phyloP scores from a whole-genome alignment of 2,329 filamentous ascomycete genomes.

The Pseudocercospora fijiensis region DNA sequence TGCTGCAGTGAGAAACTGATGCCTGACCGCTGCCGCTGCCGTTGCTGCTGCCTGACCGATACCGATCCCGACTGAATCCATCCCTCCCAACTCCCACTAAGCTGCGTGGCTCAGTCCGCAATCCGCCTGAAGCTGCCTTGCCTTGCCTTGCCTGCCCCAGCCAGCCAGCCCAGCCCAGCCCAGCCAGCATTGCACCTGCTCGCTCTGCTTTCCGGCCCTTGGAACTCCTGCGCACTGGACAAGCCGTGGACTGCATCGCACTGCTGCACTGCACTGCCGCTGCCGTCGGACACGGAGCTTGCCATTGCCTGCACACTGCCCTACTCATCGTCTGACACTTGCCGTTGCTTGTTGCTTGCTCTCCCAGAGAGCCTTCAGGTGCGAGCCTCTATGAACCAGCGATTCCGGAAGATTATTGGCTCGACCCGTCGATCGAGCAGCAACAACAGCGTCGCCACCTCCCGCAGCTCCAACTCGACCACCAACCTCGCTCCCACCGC shows the following conservation, averaged over 20 bases:
- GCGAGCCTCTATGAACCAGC: slow-evolving; percentile 59
- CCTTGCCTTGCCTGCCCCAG: background rate
- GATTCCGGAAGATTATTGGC: slow-evolving; percentile 77
- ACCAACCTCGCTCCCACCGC: slow-evolving; percentile 42
- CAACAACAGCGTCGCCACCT: slow-evolving; percentile 54
- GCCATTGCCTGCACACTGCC: slow-evolving; percentile 5
- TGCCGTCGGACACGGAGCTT: background rate
- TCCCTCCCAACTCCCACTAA: too few relatives aligned
- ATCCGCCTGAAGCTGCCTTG: too few relatives aligned
- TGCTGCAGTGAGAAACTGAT: background rate
- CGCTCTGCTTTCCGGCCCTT: background rate
- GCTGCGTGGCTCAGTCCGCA: background rate
- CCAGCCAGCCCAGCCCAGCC: background rate
- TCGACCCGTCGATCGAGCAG: slow-evolving; percentile 70
- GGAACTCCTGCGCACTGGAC: slow-evolving; percentile 1
- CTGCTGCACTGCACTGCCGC: background rate
- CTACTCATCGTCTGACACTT: background rate
- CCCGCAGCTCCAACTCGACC: slow-evolving; percentile 54
- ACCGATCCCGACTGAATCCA: background rate
- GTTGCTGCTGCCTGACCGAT: background rate
- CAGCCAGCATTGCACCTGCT: slow-evolving; percentile 12
- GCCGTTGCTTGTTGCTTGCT: background rate
- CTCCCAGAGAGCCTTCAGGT: slow-evolving; percentile 6
- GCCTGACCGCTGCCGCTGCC: background rate
- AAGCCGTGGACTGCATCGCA: too few relatives aligned